phyloP scores from a whole-genome alignment of 768 basidiomycete genomes.

The Lactarius evosmus region DNA sequence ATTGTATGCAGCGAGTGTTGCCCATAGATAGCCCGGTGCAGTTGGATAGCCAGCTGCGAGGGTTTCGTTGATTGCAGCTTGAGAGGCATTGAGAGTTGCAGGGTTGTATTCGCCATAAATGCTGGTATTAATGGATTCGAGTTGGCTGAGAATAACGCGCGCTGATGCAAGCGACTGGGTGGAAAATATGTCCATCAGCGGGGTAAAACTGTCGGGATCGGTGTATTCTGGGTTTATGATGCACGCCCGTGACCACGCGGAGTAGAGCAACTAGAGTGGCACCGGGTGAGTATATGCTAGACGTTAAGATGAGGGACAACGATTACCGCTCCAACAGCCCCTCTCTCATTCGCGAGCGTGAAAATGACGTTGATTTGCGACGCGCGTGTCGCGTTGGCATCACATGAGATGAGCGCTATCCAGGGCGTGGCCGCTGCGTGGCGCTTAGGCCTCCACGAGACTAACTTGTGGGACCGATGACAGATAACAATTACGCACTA shows the following conservation, averaged over 20 bases:
- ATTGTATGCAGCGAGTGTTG: slow-evolving; percentile 62
- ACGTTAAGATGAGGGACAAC: background rate
- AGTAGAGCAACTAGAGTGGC: slow-evolving; percentile 65
- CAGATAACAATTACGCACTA: slow-evolving; percentile 38
- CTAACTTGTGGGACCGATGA: background rate
- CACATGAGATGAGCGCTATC: slow-evolving; percentile 88
- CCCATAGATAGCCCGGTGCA: slow-evolving; percentile 63
- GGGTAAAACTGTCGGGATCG: slow-evolving; percentile 58
- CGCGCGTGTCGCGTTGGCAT: slow-evolving; percentile 65
- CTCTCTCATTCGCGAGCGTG: slow-evolving; percentile 71
- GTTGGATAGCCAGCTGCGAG: slow-evolving; percentile 43
- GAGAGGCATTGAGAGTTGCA: slow-evolving; percentile 53
- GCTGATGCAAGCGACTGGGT: slow-evolving; percentile 62
- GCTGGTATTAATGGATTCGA: slow-evolving; percentile 48
- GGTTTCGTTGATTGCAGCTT: slow-evolving; percentile 42
- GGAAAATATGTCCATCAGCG: slow-evolving; percentile 74
- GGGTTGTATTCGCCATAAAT: slow-evolving; percentile 60
- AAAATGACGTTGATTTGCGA: slow-evolving; percentile 70
- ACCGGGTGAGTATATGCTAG: background rate
- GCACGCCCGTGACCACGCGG: slow-evolving; percentile 67
- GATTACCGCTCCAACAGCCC: slow-evolving; percentile 75
- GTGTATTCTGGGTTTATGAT: slow-evolving; percentile 71
- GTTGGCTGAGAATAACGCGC: slow-evolving; percentile 55
- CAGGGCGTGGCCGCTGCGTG: slow-evolving; percentile 70
- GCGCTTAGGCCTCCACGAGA: background rate